Evolutionary conservation across 1,139 yeast genomes (phyloP).

Genomic region (Hanseniaspora sp.): DNA sequence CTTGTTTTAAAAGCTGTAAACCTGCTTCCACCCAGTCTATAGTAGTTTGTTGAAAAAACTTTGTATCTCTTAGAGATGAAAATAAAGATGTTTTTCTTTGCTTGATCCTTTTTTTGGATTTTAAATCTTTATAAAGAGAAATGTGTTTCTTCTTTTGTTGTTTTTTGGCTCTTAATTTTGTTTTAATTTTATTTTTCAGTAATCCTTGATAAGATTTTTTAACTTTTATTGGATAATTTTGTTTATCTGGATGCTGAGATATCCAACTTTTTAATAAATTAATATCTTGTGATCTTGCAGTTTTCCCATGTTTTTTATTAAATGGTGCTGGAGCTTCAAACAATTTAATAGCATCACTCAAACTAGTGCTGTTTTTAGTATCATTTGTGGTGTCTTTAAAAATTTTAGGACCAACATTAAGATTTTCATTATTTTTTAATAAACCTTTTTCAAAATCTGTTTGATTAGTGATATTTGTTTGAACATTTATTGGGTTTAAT

Average conservation of each 20-base stretch:
- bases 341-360: slow-evolving; percentile 45
- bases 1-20: slow-evolving; percentile 82
- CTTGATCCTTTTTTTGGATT: slow-evolving; percentile 17
- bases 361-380: not conserved
- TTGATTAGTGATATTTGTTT: slow-evolving; percentile 24
- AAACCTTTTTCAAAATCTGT: slow-evolving; percentile 21
- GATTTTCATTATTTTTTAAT: slow-evolving; percentile 30
- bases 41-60: slow-evolving; percentile 80
- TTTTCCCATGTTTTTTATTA: slow-evolving; percentile 58
- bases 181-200: slow-evolving; percentile 60
- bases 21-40: slow-evolving; percentile 99
- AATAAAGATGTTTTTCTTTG: slow-evolving; percentile 50
- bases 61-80: slow-evolving; percentile 60
- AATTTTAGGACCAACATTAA: slow-evolving; percentile 41
- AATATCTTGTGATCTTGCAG: slow-evolving; percentile 80
- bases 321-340: slow-evolving; percentile 82
- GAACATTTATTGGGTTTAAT: slow-evolving; percentile 47
- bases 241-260: slow-evolving; percentile 48
- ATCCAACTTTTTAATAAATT: slow-evolving; percentile 78
- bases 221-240: slow-evolving; percentile 57
- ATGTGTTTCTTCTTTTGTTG: slow-evolving; percentile 27
- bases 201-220: slow-evolving; percentile 80
- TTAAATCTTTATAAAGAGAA: slow-evolving; percentile 1
- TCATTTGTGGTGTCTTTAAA: slow-evolving; percentile 36
- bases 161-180: slow-evolving; percentile 47